These are phyloP conservation scores for Nowakowskiella sp. DNA, from an alignment of 192 early-diverging fungal genomes.

Conservation along the genomic window DNA sequence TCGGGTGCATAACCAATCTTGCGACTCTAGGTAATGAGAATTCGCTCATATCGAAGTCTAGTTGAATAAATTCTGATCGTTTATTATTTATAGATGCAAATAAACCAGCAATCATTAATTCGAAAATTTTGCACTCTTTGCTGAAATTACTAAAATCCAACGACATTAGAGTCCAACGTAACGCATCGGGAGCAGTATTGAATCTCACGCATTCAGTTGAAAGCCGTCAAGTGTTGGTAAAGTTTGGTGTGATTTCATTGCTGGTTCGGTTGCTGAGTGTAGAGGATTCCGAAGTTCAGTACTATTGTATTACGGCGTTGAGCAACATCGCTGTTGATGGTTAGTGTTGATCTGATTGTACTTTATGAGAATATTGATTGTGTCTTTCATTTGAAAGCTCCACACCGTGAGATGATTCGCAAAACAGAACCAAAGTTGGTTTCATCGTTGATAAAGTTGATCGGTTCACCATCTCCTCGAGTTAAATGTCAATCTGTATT, in stretches of 20 bases:
- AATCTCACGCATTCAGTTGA: constrained; percentile 82
- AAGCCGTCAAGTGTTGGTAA: constrained; percentile 74
- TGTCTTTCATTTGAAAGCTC: not conserved
- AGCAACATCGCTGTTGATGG: constrained; percentile 83
- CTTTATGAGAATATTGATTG: constrained; percentile 45
- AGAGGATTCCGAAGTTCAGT: constrained; percentile 76
- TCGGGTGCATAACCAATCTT: constrained; percentile 89
- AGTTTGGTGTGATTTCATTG: constrained; percentile 73
- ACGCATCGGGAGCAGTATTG: constrained; percentile 81
- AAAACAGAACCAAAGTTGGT: constrained; percentile 66
- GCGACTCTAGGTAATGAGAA: constrained; percentile 60
- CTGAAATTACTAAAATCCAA: constrained; percentile 66
- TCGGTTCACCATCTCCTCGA: constrained; percentile 69
- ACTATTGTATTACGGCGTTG: constrained; percentile 83
- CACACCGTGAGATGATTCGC: too few species aligned
- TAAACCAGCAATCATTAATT: constrained; percentile 81
- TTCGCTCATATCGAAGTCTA: constrained; percentile 7
- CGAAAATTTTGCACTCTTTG: constrained; percentile 66
- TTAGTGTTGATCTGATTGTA: constrained; percentile 24
- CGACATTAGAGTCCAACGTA: constrained; percentile 79
- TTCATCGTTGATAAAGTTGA: constrained; percentile 65
- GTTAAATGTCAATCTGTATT: constrained; percentile 84
- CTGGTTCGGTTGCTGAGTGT: constrained; percentile 67
- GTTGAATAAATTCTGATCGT: constrained; percentile 5
- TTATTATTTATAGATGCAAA: constrained; percentile 58